Base-by-base conservation (phyloP, 352 stramenopile genomes). In the Plasmopara halstedii region DNA sequence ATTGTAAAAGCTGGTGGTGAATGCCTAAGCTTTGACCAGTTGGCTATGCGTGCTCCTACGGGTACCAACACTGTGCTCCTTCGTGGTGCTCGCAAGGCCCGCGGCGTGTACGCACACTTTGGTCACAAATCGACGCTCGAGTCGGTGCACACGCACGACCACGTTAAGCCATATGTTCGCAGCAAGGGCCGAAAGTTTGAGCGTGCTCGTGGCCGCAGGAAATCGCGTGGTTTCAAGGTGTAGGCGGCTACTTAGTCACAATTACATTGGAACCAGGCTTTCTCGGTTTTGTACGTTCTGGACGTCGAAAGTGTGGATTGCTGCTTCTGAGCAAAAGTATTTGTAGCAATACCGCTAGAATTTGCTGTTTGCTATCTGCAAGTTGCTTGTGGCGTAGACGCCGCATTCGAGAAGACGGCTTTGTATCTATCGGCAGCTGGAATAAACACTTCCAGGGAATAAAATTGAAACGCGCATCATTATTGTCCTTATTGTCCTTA, bases 151-250 rank as follows among this genome's bases (percentile, higher is more conserved):
- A 98, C 96, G 23, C 96, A 99, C 88, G 83, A 97, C 83, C 70
- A 85, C 69, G 96, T 98, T 83, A 99, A 99, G 86, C 97, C 97
- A 41, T 98, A 98, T 72, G 95, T 99, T 50, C 95, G 96, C 70
- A 95, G 80, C 60, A 99, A 98, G 70, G 97, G 97, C 68, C 88
- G 96, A 80, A 99, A 99, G 83, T 99, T 99, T 83, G 97, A 99
- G 81, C 94, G 84, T 54, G 97, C 97, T 58, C 96, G 97, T 97
- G 96, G 96, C 89, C 95, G 96, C 76, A 95, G 97, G 94, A 92
- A 92, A 67, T 98, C 87, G 68, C 87, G 91, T 88, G 96, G 97
- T 67, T 99, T 99, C 94, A 99, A 99, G 94, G 93, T 99, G 58
- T 99, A 99, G 97, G 69, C 62, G 43, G 53, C 25, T 11, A 10